Base-by-base conservation (phyloP, 2,329 filamentous ascomycete genomes). In the Aspergillus tanneri region DNA sequence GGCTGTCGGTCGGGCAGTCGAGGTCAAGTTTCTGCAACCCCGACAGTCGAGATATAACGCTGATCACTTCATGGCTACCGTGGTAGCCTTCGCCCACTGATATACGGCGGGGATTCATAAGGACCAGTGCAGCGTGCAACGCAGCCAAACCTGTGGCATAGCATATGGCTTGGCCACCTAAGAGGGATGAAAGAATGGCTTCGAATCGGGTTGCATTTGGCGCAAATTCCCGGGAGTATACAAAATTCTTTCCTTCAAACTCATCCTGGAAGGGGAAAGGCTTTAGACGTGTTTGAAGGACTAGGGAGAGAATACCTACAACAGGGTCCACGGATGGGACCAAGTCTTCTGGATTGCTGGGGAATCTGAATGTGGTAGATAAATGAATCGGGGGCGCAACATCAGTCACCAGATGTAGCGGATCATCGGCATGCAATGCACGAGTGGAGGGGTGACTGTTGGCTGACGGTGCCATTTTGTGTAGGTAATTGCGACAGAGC, bases 331-430 rank as follows among this genome's bases (percentile, higher is more conserved):
- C 63, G 3, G 72, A 72, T 0, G 75, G 72, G 2, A 72, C 53
- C 22, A 96, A 79, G 24, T 83, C 66, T 2, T 85, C 78, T 1
- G 90, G 88, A 63, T 95, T 79, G 43, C 75, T 71, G 27, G 78
- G 76, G 67, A 95, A 97, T 59, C 89, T 83, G 72, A 90, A 97
- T 8, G 87, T 97, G 4, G 92, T 96, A 43, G 90, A 92, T 50
- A 95, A 82, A 68, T 97, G 92, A 64, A 97, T 79, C 4, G 91
- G 84, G 43, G 92, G 91, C 6, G 92, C 90, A 47, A 97, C 86
- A 63, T 93, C 90, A 39, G 83, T 79, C 59, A 87, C 82, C 28
- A 77, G 72, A 68, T 88, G 88, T 61, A 92, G 79, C 60, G 77
- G 76, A 72, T 93, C 85, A 63, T 95, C 90, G 53, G 87, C 88